Conservation (phyloP, 306 rosid species). For the Fagus sylvatica region DNA sequence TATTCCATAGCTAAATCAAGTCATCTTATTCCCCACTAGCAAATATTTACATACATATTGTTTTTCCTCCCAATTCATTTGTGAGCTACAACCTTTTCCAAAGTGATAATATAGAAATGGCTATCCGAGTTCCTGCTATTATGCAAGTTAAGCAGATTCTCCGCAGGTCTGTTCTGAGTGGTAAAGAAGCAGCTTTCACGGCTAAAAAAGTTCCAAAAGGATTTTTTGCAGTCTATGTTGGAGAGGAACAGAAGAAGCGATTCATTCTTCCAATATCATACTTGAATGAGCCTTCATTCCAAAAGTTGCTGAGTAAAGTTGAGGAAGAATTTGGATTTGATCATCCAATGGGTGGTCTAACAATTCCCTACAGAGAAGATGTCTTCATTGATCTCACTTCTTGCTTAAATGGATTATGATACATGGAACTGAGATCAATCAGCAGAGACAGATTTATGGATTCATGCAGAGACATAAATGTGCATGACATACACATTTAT, state of each 20-base stretch:
- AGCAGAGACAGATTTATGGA: neutral
- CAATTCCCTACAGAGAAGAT: slow-evolving; percentile 50
- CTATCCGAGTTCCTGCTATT: slow-evolving; percentile 31
- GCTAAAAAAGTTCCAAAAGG: slow-evolving; percentile 44
- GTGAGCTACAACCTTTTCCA: neutral
- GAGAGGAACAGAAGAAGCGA: slow-evolving; percentile 41
- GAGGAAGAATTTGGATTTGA: slow-evolving; percentile 51
- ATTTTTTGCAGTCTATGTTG: slow-evolving; percentile 52
- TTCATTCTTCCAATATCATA: slow-evolving; percentile 37
- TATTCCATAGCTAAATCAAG: slow-evolving; percentile 19
- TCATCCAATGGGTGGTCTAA: slow-evolving; percentile 57
- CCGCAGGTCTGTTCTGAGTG: neutral
- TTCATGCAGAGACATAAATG: too few species aligned
- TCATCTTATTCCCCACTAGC: neutral
- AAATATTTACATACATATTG: neutral
- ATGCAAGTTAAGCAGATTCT: slow-evolving; percentile 11
- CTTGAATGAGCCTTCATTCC: slow-evolving; percentile 46
- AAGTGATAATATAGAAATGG: slow-evolving; percentile 29
- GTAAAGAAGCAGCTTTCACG: too few species aligned
- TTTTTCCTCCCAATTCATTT: neutral
- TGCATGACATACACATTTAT: too few species aligned
- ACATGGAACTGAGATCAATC: neutral
- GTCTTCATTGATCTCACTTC: slow-evolving; percentile 39
- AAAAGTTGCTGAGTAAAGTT: slow-evolving; percentile 31
- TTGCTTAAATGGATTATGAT: slow-evolving; percentile 3